These are phyloP conservation scores for Lipomyces mesembrius DNA, from an alignment of 805 yeast species.

Conservation along the genomic window DNA sequence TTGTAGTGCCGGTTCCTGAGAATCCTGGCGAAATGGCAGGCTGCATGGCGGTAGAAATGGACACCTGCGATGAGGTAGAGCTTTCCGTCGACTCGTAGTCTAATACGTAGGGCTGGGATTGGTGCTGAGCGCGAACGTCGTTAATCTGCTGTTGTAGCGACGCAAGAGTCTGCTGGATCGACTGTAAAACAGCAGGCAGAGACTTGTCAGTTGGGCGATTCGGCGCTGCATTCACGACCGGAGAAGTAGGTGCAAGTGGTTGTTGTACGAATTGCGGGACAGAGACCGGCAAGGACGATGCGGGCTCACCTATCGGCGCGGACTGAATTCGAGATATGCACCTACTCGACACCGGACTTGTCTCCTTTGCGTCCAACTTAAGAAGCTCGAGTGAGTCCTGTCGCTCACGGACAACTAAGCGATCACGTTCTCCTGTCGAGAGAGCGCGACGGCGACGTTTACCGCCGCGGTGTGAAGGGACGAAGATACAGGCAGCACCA, in stretches of 20 bases:
- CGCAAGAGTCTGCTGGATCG: slow-evolving; percentile 22
- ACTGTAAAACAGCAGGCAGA: slow-evolving; percentile 8
- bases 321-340: neutral
- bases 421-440: neutral
- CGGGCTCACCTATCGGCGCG: neutral
- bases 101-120: neutral
- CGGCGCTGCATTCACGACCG: neutral
- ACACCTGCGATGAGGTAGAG: neutral
- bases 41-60: neutral
- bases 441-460: slow-evolving; percentile 24
- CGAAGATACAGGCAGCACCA: slow-evolving; percentile 25
- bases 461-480: slow-evolving; percentile 36
- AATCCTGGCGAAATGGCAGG: neutral
- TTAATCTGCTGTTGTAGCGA: slow-evolving; percentile 32
- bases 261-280: neutral
- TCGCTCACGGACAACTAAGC: neutral
- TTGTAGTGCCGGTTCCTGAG: neutral
- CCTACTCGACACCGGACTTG: neutral
- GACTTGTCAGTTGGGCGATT: neutral
- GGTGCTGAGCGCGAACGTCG: slow-evolving; percentile 11
- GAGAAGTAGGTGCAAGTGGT: neutral
- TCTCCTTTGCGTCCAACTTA: neutral
- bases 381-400: neutral
- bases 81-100: neutral
- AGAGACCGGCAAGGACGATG: neutral